A percentile compares a stretch with the other conserved stretches of the same genome.
Conservation (phyloP, 2,329 filamentous ascomycete species). For the Claviceps sp. region DNA sequence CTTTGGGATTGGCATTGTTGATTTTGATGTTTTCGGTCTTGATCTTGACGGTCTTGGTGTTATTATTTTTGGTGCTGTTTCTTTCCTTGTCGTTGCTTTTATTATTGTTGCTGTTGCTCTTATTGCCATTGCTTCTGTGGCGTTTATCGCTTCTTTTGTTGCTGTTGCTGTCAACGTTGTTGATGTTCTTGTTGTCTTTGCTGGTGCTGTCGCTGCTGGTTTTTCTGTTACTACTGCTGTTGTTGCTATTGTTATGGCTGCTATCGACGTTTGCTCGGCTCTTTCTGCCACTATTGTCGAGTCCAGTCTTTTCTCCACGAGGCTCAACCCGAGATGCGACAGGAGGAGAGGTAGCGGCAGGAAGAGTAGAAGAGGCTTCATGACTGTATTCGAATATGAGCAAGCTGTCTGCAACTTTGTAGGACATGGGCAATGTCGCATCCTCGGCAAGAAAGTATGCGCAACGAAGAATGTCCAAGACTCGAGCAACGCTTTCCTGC, state of each 20-base stretch:
- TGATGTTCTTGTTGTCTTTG: no score
- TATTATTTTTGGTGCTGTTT: not conserved
- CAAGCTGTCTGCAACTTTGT: slow-evolving; percentile 14
- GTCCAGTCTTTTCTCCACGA: not conserved
- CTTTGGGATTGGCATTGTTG: not conserved
- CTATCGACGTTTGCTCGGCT: not conserved
- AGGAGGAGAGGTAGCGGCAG: not conserved
- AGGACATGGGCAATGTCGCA: slow-evolving; percentile 23
- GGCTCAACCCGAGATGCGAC: not conserved
- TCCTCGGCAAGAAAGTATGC: slow-evolving; percentile 34
- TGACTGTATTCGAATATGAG: slow-evolving; percentile 22
- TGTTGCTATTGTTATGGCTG: not conserved
- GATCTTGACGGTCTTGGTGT: not conserved
- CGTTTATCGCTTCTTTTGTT: not conserved
- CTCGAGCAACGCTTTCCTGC: slow-evolving; percentile 30
- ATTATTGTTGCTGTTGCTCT: not conserved
- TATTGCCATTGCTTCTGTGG: not conserved
- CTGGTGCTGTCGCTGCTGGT: not conserved
- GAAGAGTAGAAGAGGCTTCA: not conserved
- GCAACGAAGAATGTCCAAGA: slow-evolving; percentile 34
- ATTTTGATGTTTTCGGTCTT: not conserved
- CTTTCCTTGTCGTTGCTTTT: not conserved
- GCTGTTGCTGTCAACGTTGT: no score
- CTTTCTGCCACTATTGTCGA: not conserved
- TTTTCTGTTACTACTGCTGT: not conserved